Evolutionary conservation across 768 basidiomycete genomes (phyloP).

Genomic region (Tulasnella sp.): DNA sequence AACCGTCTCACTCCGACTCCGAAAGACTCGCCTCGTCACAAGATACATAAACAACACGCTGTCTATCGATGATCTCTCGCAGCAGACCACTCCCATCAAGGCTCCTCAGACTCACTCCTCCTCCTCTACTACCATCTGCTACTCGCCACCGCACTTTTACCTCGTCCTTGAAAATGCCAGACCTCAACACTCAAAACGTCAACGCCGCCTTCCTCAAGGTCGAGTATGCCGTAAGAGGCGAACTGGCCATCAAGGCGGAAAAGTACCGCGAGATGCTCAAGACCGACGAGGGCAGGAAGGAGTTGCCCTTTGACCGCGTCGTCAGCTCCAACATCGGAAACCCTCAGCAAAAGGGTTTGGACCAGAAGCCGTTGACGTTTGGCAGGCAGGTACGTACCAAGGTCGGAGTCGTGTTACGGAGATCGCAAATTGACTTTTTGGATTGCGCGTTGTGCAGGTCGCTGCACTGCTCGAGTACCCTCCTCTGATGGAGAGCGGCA

Average conservation of each 20-base stretch:
- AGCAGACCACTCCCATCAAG: background rate
- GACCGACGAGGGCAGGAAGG: constrained; percentile 31
- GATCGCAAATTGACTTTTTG: constrained; percentile 18
- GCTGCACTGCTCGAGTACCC: constrained; percentile 91
- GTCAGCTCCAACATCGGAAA: constrained; percentile 98
- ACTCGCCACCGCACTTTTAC: background rate
- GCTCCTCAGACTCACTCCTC: background rate
- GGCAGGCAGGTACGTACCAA: constrained; percentile 63
- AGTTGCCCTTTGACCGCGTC: constrained; percentile 76
- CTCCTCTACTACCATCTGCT: background rate
- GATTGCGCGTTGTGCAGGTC: constrained; percentile 46
- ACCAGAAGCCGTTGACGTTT: constrained; percentile 90
- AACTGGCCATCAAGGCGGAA: constrained; percentile 92
- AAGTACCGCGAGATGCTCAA: constrained; percentile 64
- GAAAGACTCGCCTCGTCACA: background rate
- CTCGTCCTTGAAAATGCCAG: constrained; percentile 14
- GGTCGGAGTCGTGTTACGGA: constrained; percentile 3
- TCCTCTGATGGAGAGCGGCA: constrained; percentile 52
- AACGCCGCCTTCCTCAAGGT: constrained; percentile 82
- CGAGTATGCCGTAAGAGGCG: constrained; percentile 94
- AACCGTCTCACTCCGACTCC: background rate
- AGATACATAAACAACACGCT: background rate
- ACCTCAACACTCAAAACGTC: constrained; percentile 58
- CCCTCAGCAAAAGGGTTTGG: constrained; percentile 89
- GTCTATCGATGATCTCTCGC: background rate